Conservation (phyloP, 306 rosid genomes). For the Dalbergia cochinchinensis region DNA sequence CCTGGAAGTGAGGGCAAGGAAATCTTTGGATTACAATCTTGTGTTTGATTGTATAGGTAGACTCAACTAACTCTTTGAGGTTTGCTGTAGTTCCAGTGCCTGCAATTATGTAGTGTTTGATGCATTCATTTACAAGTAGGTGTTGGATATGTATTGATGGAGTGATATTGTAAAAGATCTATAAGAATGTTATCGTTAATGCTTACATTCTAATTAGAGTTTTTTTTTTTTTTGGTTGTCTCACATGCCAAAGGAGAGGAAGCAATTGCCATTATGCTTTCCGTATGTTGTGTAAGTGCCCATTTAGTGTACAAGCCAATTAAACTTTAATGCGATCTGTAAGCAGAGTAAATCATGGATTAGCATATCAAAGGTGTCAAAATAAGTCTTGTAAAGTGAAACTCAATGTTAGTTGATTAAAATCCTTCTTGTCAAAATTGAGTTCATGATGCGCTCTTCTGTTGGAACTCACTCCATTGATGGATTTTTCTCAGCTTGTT, state of each 20-base stretch:
- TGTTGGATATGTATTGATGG: neutral
- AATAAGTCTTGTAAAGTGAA: conserved; percentile 25
- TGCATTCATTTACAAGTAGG: neutral
- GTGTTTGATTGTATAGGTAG: conserved; percentile 1
- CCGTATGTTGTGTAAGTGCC: neutral
- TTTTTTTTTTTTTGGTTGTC: conserved; percentile 19
- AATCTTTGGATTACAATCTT: neutral
- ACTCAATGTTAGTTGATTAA: conserved; percentile 21
- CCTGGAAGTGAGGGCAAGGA: neutral
- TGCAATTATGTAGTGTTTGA: neutral
- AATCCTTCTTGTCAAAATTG: neutral
- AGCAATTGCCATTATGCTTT: neutral
- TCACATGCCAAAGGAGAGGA: neutral
- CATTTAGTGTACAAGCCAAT: neutral
- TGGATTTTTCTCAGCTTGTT: neutral
- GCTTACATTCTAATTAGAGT: conserved; percentile 4
- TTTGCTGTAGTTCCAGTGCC: neutral
- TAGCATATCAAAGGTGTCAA: neutral
- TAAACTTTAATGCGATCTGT: conserved; percentile 11
- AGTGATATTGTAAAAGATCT: neutral
- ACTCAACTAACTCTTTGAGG: neutral
- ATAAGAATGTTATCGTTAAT: neutral
- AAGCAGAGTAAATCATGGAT: conserved; percentile 11
- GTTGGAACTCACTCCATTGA: conserved; percentile 3
- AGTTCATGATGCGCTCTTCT: neutral